Evolutionary conservation across 192 early-diverging fungal species (phyloP).

Genomic region (Rhizophagus sp.): DNA sequence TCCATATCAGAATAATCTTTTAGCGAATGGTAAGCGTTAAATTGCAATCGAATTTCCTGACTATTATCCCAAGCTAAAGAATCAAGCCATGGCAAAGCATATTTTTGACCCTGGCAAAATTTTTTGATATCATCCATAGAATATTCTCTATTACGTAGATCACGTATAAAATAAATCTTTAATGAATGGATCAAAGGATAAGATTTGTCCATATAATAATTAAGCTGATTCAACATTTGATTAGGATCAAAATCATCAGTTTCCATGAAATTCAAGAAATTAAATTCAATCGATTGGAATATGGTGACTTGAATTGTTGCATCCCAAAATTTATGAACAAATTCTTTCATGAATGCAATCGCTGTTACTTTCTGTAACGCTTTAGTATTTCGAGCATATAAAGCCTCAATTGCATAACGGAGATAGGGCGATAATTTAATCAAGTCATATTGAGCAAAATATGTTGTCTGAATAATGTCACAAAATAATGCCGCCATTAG

Average conservation of each 20-base stretch:
- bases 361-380: constrained; percentile 25
- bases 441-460: neutral
- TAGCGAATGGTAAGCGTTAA: constrained; percentile 27
- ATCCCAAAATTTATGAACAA: constrained; percentile 15
- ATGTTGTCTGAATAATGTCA: constrained; percentile 30
- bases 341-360: constrained; percentile 29
- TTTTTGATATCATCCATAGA: constrained; percentile 25
- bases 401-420: neutral
- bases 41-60: neutral
- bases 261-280: constrained; percentile 16
- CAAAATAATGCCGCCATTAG: constrained; percentile 24
- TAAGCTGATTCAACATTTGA: constrained; percentile 3
- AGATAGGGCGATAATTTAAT: neutral
- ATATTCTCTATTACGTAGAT: constrained; percentile 9
- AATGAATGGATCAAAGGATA: constrained; percentile 18
- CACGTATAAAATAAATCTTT: constrained; percentile 24
- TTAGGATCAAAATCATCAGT: constrained; percentile 15
- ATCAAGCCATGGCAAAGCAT: constrained; percentile 25
- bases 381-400: neutral
- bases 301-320: neutral
- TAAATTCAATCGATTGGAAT: neutral
- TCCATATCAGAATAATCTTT: constrained; percentile 1
- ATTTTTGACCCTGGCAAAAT: constrained; percentile 14
- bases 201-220: neutral
- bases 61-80: constrained; percentile 12